Evolutionary conservation across 768 basidiomycete genomes (phyloP).

Genomic region (Chalciporus chontae): DNA sequence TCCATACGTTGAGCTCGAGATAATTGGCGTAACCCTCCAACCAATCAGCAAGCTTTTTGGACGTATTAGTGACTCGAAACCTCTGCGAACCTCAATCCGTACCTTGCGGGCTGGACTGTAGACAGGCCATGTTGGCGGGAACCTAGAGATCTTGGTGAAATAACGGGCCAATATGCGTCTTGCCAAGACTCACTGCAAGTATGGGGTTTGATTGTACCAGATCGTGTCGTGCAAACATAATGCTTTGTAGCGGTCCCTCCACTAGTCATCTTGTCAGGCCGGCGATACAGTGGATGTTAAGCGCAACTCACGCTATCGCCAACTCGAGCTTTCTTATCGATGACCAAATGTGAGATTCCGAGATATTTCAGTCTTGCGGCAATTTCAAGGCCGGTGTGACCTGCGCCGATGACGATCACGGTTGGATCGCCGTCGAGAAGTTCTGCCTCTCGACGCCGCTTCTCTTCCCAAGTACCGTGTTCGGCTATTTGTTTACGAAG

Average conservation of each 20-base stretch:
- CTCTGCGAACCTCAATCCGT: not conserved
- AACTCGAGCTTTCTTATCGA: slow-evolving; percentile 50
- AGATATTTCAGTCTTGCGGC: slow-evolving; percentile 65
- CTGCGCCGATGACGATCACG: slow-evolving; percentile 62
- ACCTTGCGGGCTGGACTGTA: slow-evolving; percentile 51
- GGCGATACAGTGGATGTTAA: not conserved
- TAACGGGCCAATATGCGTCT: not conserved
- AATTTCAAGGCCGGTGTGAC: slow-evolving; percentile 62
- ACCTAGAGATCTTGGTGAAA: slow-evolving; percentile 30
- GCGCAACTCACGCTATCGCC: slow-evolving; percentile 40
- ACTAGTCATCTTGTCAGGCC: slow-evolving; percentile 23
- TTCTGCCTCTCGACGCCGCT: slow-evolving; percentile 39
- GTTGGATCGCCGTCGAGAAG: slow-evolving; percentile 50
- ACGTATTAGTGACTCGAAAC: not conserved
- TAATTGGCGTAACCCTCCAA: slow-evolving; percentile 57
- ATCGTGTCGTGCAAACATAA: slow-evolving; percentile 53
- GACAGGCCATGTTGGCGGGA: slow-evolving; percentile 55
- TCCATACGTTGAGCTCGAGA: slow-evolving; percentile 65
- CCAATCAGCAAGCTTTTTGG: slow-evolving; percentile 57
- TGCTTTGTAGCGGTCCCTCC: slow-evolving; percentile 58
- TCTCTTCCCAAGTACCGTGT: slow-evolving; percentile 54
- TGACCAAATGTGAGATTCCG: slow-evolving; percentile 50
- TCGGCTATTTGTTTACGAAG: slow-evolving; percentile 40
- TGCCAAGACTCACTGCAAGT: slow-evolving; percentile 39
- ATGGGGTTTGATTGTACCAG: slow-evolving; percentile 56